Evolutionary conservation across 768 basidiomycete genomes (phyloP), one percentile per base, ranked within the genome.

Genomic region (Suillus decipiens): DNA sequence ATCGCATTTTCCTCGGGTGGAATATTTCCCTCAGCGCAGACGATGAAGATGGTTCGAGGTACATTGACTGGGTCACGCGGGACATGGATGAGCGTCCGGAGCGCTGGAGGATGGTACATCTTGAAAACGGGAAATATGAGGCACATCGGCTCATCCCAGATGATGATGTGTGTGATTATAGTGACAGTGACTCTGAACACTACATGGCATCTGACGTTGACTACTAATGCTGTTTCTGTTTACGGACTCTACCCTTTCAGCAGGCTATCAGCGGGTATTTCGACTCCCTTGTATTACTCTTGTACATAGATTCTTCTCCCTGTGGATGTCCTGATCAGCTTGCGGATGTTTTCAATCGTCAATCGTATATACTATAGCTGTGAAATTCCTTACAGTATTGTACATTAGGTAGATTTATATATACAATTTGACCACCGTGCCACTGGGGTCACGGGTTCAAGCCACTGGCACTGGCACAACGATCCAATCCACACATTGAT

Each of bases 1-100:
- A 82, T 66, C 78, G 80, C 33, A 69, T 90, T 10, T 87, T 79
- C 65, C 79, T 92, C 5, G 90, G 90, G 5, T 92, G 88, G 88
- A 90, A 89, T 66, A 81, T 91, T 60, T 66, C 74, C 22, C 72
- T 87, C 54, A 79, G 75, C 42, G 72, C 73, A 8, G 77, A 76
- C 47, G 83, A 83, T 66, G 72, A 75, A 11, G 72, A 70, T 22
- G 82, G 82, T 22, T 75, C 76, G 24, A 63, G 66, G 47, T 83
- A 72, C 68, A 79, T 83, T 72, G 76, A 72, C 24, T 76, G 77
- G 70, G 68, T 80, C 42, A 59, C 70, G n/a, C 71, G 70, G 7
- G 81, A 83, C 62, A 77, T 84, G 61, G 71, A 67, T 15, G 74
- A 75, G 45, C 73, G 76, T 24, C 75, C 79, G 31, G 87, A 87